Conservation (phyloP, 2,329 filamentous ascomycete species). For the Sclerotinia nivalis region DNA sequence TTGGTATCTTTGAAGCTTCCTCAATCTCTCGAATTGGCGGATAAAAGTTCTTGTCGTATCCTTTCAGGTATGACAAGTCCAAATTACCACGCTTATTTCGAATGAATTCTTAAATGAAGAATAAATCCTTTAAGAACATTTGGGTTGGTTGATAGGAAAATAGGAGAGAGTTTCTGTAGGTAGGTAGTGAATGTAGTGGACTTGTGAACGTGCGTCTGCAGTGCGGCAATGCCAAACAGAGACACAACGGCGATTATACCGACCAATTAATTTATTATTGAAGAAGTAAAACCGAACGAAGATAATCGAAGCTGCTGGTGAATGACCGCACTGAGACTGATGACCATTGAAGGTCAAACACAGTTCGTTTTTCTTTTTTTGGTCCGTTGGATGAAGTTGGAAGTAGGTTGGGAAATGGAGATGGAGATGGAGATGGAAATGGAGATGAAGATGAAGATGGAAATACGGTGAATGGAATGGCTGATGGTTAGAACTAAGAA, state of each 20-base stretch:
- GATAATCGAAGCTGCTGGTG: conserved; percentile 5
- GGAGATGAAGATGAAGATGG: not conserved
- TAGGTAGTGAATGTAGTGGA: conserved; percentile 22
- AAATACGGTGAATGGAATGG: not conserved
- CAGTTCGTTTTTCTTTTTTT: not conserved
- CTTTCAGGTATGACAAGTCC: not conserved
- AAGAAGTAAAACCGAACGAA: not conserved
- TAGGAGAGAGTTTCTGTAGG: conserved; percentile 20
- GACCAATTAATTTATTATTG: conserved; percentile 13
- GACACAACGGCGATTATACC: conserved; percentile 10
- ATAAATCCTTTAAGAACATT: not conserved
- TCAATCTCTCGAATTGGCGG: not conserved
- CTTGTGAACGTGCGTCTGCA: conserved; percentile 27
- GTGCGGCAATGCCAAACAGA: conserved; percentile 19
- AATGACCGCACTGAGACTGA: not conserved
- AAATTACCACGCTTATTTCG: not conserved
- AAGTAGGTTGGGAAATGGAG: not conserved
- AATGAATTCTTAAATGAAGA: not conserved
- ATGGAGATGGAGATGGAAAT: too few species aligned
- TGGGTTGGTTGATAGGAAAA: conserved; percentile 15
- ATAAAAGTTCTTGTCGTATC: not conserved
- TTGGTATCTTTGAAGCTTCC: not conserved
- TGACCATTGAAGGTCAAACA: not conserved
- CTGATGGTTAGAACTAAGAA: not conserved
- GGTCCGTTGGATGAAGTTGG: too few species aligned